Evolutionary conservation across 805 yeast species (phyloP), one percentile per base, ranked within the genome.

Genomic region (Metschnikowia kunwiensis): DNA sequence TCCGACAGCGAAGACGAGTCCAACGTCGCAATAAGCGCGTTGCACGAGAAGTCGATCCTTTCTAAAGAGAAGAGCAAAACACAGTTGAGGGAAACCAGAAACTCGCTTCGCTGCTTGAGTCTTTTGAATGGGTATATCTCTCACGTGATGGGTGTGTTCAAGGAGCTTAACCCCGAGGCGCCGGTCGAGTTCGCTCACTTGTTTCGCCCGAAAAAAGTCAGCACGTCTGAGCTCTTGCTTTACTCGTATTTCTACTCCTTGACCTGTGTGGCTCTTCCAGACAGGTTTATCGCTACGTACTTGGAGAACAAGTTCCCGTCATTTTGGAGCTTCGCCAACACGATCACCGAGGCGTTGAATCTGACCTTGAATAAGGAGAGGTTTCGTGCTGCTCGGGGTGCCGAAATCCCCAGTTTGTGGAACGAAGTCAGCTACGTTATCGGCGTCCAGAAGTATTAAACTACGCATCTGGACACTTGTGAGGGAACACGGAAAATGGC

Each of bases 1-100:
- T 34, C 28, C 16, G 41, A 44, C 5, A 48, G 43, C 8, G 50
- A 47, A n/a, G 51, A 42, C 5, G 45, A 49, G 3, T 56, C 49
- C 17, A 40, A 45, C 17, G 53, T 47, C 8, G 65, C 70, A 1
- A 44, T 68, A 16, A 63, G 68, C 34, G 54, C 65, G 9, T 47
- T 68, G 22, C 73, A 68, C 38, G 72, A 67, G 40, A 52, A 52
- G 35, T 65, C 57, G 36, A 38, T 68, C 30, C 24, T 68, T 5
- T 39, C 55, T 1, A 66, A 61, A 43, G 57, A 63, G n/a, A 61
- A 63, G 27, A 49, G 58, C 35, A 61, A 53, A 38, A 42, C 49
- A 13, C 38, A 52, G 4, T 30, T 65, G 23, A 49, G 51, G 35
- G 73, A 68, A 40, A 45, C 62, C 8, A 59, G 49, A 37, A 60